phyloP scores from a whole-genome alignment of 78 protist genomes.

The Dictyostelium purpureum region DNA sequence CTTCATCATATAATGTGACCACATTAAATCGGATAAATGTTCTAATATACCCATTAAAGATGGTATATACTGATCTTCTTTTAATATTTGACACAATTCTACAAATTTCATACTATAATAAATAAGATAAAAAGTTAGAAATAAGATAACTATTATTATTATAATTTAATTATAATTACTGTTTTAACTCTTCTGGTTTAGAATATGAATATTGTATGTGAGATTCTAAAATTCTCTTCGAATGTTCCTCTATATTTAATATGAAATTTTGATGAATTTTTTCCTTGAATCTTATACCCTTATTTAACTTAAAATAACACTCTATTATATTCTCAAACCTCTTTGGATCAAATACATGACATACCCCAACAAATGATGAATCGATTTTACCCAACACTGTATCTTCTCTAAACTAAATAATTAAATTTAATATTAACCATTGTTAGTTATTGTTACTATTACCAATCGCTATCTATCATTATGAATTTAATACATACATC shows the following conservation, averaged over 20 bases:
- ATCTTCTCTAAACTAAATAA: not conserved
- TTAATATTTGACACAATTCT: slow-evolving; percentile 43
- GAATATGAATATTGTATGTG: not conserved
- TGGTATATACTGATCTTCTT: slow-evolving; percentile 71
- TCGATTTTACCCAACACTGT: slow-evolving; percentile 43
- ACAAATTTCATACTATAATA: slow-evolving; percentile 42
- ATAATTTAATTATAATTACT: not conserved
- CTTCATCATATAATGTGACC: slow-evolving; percentile 61
- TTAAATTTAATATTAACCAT: not conserved
- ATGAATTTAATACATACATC: slow-evolving; percentile 3
- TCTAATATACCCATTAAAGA: slow-evolving; percentile 34
- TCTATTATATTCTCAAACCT: slow-evolving; percentile 35
- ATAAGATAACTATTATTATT: not conserved
- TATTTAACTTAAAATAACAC: slow-evolving; percentile 12
- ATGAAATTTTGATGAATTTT: slow-evolving; percentile 65
- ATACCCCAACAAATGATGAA: slow-evolving; percentile 33
- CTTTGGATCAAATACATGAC: slow-evolving; percentile 10
- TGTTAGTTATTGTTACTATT: not conserved
- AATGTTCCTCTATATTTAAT: slow-evolving; percentile 49
- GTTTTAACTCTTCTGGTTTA: slow-evolving; percentile 36
- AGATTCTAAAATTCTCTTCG: slow-evolving; percentile 33
- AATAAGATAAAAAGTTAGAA: not conserved
- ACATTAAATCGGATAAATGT: slow-evolving; percentile 66
- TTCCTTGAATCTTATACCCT: not conserved
- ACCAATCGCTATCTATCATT: too few relatives aligned